Evolutionary conservation across 2,329 filamentous ascomycete genomes (phyloP).

Genomic region (Sordariomycetes sp.): DNA sequence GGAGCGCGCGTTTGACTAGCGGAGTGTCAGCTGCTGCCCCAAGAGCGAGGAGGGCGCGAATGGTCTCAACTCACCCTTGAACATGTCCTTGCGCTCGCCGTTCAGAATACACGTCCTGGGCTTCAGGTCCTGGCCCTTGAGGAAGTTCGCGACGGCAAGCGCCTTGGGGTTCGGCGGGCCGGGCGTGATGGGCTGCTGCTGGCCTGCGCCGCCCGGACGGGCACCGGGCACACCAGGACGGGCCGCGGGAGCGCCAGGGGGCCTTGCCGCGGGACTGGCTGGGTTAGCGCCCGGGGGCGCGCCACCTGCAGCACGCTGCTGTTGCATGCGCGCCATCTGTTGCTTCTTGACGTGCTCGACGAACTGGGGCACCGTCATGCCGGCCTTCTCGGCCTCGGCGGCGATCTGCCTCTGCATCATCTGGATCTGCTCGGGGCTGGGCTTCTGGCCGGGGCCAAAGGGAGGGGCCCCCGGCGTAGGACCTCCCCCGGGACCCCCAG

Average conservation of each 20-base stretch:
- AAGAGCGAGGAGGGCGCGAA: neutral
- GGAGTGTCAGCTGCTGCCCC: slow-evolving; percentile 2
- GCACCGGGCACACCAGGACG: slow-evolving; percentile 15
- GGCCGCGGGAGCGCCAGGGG: slow-evolving; percentile 9
- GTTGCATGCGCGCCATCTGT: slow-evolving; percentile 35
- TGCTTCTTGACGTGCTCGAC: slow-evolving; percentile 57
- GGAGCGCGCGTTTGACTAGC: slow-evolving; percentile 87
- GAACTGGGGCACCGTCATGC: slow-evolving; percentile 78
- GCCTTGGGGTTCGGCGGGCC: slow-evolving; percentile 83
- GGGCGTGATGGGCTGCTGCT: slow-evolving; percentile 58
- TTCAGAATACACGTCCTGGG: slow-evolving; percentile 84
- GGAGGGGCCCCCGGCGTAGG: slow-evolving; percentile 21
- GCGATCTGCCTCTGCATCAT: slow-evolving; percentile 76
- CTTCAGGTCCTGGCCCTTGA: slow-evolving; percentile 78
- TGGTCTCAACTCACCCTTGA: slow-evolving; percentile 56
- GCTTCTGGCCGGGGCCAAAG: slow-evolving; percentile 31
- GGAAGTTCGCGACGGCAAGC: slow-evolving; percentile 79
- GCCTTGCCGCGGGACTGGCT: slow-evolving; percentile 9
- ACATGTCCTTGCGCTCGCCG: slow-evolving; percentile 96
- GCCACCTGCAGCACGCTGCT: slow-evolving; percentile 19
- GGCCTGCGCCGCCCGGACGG: slow-evolving; percentile 24
- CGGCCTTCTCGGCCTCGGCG: slow-evolving; percentile 71
- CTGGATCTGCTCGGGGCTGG: slow-evolving; percentile 75
- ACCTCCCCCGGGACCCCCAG: slow-evolving; percentile 8
- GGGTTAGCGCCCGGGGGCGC: slow-evolving; percentile 16